Percentiles rank a stretch among this genome's conserved stretches.
Evolutionary conservation across 768 basidiomycete genomes (phyloP).

Genomic region (Pleurotus ostreatus): DNA sequence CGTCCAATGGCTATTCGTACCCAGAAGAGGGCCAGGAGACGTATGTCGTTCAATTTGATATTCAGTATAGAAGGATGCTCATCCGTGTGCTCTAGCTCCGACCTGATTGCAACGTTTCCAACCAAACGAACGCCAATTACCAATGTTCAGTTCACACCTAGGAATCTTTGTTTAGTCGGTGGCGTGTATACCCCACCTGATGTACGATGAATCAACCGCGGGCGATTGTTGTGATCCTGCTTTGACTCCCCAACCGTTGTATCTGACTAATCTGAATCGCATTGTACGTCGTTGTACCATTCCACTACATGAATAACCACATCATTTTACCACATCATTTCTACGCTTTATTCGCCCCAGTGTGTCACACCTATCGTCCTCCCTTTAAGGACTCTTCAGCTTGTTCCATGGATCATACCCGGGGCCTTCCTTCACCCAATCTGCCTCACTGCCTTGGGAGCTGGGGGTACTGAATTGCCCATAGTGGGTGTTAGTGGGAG

Average conservation of each 20-base stretch:
- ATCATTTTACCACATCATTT: no score
- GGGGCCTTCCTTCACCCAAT: no score
- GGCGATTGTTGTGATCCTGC: not conserved
- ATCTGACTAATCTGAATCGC: not conserved
- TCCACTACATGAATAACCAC: no score
- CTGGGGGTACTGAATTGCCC: no score
- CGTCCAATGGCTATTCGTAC: conserved; percentile 21
- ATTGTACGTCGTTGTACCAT: not conserved
- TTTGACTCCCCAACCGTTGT: not conserved
- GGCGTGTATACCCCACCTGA: conserved; percentile 70
- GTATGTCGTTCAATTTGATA: conserved; percentile 39
- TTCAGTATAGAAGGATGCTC: conserved; percentile 9
- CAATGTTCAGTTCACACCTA: conserved; percentile 90
- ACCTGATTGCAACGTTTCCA: conserved; percentile 86
- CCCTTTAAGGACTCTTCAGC: no score
- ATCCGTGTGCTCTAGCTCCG: conserved; percentile 46
- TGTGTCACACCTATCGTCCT: no score
- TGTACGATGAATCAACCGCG: conserved; percentile 31
- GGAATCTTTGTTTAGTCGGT: conserved; percentile 89
- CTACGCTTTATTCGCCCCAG: no score
- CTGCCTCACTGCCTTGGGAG: no score
- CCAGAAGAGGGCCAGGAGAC: conserved; percentile 62
- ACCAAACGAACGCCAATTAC: conserved; percentile 95
- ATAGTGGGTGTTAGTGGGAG: no score
- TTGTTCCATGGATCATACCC: no score